Conservation (phyloP, 2,329 filamentous ascomycete species). For the Neodidymelliopsis sp. region DNA sequence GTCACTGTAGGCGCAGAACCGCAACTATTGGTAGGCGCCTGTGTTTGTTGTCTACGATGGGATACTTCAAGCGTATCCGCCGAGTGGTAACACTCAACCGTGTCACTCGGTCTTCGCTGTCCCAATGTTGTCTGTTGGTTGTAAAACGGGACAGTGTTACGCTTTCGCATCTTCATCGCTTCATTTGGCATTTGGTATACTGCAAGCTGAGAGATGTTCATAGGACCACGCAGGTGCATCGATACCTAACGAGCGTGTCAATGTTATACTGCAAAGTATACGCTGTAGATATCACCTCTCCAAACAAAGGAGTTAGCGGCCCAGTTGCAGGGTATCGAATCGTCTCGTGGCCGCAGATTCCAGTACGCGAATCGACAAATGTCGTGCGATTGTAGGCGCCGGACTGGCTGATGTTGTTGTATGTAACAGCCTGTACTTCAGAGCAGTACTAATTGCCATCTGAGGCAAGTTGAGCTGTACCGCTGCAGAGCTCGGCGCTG, state of each 20-base stretch:
- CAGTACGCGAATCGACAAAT: slow-evolving; percentile 64
- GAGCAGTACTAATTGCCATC: slow-evolving; percentile 72
- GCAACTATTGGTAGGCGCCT: slow-evolving; percentile 15
- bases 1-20: slow-evolving; percentile 16
- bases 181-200: slow-evolving; percentile 64
- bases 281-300: slow-evolving; percentile 64
- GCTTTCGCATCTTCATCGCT: slow-evolving; percentile 23
- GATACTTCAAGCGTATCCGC: no score
- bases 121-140: slow-evolving; percentile 12
- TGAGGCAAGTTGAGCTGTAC: slow-evolving; percentile 41
- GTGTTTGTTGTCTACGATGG: no score
- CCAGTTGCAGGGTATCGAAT: slow-evolving; percentile 67
- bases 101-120: not conserved
- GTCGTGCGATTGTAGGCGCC: slow-evolving; percentile 72
- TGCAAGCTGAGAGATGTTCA: slow-evolving; percentile 71
- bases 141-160: slow-evolving; percentile 29
- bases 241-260: slow-evolving; percentile 64
- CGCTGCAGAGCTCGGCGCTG: slow-evolving; percentile 43
- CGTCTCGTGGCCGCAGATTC: slow-evolving; percentile 62
- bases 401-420: slow-evolving; percentile 65
- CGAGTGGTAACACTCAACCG: no score
- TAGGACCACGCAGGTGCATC: slow-evolving; percentile 74
- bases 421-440: slow-evolving; percentile 71
- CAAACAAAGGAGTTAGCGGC: slow-evolving; percentile 70
- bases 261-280: not conserved